phyloP scores from a whole-genome alignment of 305 asterid genomes.

The Fraxinus angustifolia region DNA sequence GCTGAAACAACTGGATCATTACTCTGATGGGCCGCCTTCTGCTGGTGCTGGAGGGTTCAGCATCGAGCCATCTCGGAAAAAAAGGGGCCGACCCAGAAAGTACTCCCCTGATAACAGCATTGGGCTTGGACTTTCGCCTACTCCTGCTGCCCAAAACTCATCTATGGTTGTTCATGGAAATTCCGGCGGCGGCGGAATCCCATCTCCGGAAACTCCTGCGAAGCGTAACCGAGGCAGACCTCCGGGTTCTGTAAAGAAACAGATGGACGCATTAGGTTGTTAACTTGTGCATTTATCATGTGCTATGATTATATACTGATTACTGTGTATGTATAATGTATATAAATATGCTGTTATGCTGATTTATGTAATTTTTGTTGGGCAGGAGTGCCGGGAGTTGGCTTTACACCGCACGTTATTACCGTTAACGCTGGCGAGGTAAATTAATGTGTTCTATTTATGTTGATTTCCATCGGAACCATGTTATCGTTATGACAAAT shows the following conservation, averaged over 20 bases:
- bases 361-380: conserved; percentile 10
- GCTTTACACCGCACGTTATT: conserved; percentile 81
- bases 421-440: conserved; percentile 75
- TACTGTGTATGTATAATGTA: not conserved
- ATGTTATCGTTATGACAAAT: not conserved
- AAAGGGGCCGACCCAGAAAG: conserved; percentile 75
- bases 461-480: not conserved
- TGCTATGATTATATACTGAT: not conserved
- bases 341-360: conserved; percentile 2
- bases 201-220: conserved; percentile 51
- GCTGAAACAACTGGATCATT: conserved; percentile 37
- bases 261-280: conserved; percentile 69
- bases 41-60: conserved; percentile 38
- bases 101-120: conserved; percentile 70
- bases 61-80: conserved; percentile 61
- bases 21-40: conserved; percentile 48
- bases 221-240: conserved; percentile 86
- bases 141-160: conserved; percentile 48
- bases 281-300: not conserved
- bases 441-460: conserved; percentile 7
- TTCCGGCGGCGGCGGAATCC: conserved; percentile 35
- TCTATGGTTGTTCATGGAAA: conserved; percentile 39
- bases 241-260: conserved; percentile 78
- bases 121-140: conserved; percentile 64
- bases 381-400: conserved; percentile 65